Percentiles rank a stretch among this genome's conserved stretches.
Evolutionary conservation across 169 alveolate genomes (phyloP).

Genomic region (Plasmodium vivax): DNA sequence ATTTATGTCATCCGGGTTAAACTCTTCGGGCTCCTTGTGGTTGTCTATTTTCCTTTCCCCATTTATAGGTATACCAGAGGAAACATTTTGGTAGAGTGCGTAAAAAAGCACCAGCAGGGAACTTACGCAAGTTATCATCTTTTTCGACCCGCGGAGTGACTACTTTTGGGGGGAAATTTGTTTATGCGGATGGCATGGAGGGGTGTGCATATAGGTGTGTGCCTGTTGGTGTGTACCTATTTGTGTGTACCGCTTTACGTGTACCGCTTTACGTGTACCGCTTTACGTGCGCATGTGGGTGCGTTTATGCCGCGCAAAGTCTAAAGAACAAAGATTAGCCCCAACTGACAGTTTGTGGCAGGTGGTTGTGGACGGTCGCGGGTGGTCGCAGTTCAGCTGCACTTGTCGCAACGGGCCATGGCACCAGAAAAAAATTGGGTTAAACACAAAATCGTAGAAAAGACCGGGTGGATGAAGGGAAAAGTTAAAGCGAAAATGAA

Average conservation of each 20-base stretch:
- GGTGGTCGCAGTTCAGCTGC: not conserved
- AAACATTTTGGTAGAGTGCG: not conserved
- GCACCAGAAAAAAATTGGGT: not conserved
- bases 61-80: not conserved
- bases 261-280: not conserved
- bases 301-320: not conserved
- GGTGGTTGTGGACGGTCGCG: not conserved
- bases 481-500: not conserved
- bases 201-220: not conserved
- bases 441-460: slow-evolving; percentile 5
- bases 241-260: not conserved
- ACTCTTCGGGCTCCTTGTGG: not conserved
- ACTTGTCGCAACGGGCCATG: not conserved
- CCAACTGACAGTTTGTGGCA: not conserved
- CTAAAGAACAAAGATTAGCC: not conserved
- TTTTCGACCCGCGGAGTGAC: not conserved
- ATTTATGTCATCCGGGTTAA: not conserved
- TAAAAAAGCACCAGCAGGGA: not conserved
- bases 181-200: not conserved
- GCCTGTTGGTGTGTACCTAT: not conserved
- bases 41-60: slow-evolving; percentile 3
- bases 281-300: not conserved
- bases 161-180: not conserved
- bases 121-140: not conserved
- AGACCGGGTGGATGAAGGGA: not conserved